These are phyloP conservation scores for Periconia sp. DNA, from an alignment of 2,329 filamentous ascomycete species.

Conservation along the genomic window DNA sequence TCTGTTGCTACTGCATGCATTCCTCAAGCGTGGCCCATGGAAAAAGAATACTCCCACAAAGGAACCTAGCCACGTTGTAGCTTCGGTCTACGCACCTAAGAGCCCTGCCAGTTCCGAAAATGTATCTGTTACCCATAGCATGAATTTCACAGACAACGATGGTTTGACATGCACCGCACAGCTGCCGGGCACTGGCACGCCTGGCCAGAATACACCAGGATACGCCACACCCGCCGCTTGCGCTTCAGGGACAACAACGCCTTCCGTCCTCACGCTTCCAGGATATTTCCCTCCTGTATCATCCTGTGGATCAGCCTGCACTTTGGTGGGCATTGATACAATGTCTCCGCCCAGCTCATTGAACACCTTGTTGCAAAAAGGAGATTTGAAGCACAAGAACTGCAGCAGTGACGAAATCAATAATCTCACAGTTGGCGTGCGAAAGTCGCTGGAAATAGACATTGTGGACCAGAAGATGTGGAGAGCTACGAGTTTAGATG, in stretches of 20 bases:
- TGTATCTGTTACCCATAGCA: background rate
- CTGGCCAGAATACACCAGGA: slow-evolving; percentile 9
- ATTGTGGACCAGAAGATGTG: background rate
- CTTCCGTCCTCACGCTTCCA: background rate
- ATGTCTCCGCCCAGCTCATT: too few species aligned
- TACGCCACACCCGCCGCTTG: too few species aligned
- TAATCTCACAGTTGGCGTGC: too few species aligned
- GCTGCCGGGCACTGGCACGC: slow-evolving; percentile 7
- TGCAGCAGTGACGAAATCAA: too few species aligned
- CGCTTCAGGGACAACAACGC: background rate
- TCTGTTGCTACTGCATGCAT: slow-evolving; percentile 20
- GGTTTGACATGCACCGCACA: slow-evolving; percentile 9
- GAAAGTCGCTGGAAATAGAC: background rate
- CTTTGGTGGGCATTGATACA: too few species aligned
- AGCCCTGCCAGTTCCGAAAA: slow-evolving; percentile 4
- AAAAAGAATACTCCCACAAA: slow-evolving; percentile 3
- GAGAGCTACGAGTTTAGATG: slow-evolving; percentile 1
- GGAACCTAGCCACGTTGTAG: too few species aligned
- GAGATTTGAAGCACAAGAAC: too few species aligned
- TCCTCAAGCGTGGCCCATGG: slow-evolving; percentile 16
- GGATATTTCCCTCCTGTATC: too few species aligned
- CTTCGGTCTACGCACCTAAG: slow-evolving; percentile 4
- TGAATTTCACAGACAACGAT: slow-evolving; percentile 7
- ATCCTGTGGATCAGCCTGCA: too few species aligned
- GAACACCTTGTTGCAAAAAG: too few species aligned